phyloP scores from a whole-genome alignment of 1,139 yeast genomes.

The Hemisphaericaspora subhashii region DNA sequence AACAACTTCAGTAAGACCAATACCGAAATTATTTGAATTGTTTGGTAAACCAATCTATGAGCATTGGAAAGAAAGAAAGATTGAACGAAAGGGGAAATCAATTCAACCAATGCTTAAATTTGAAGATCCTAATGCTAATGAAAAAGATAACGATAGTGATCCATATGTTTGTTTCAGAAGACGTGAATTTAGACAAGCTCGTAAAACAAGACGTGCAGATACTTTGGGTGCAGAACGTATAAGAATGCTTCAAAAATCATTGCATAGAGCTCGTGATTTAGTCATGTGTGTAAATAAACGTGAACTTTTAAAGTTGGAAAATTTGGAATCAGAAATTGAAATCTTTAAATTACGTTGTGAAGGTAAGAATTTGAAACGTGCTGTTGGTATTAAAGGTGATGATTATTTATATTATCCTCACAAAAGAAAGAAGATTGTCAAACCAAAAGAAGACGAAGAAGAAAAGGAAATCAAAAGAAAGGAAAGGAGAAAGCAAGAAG shows the following conservation, averaged over 20 bases:
- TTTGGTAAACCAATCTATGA: slow-evolving; percentile 73
- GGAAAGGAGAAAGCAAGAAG: slow-evolving; percentile 25
- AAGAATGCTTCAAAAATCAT: slow-evolving; percentile 69
- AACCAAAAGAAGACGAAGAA: slow-evolving; percentile 39
- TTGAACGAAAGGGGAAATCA: slow-evolving; percentile 66
- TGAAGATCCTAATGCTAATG: slow-evolving; percentile 75
- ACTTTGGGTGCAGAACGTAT: slow-evolving; percentile 85
- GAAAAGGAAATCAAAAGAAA: slow-evolving; percentile 26
- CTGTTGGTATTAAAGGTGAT: slow-evolving; percentile 75
- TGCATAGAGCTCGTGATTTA: slow-evolving; percentile 74
- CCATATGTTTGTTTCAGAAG: slow-evolving; percentile 96
- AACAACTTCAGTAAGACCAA: slow-evolving; percentile 36
- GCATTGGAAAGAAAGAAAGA: slow-evolving; percentile 79
- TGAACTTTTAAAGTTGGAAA: slow-evolving; percentile 62
- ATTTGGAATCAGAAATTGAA: slow-evolving; percentile 57
- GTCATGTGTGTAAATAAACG: slow-evolving; percentile 72
- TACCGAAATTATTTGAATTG: slow-evolving; percentile 53
- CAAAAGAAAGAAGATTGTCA: slow-evolving; percentile 64
- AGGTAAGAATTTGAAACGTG: slow-evolving; percentile 72
- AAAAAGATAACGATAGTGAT: slow-evolving; percentile 85
- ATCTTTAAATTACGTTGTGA: slow-evolving; percentile 71
- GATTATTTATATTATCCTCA: slow-evolving; percentile 82
- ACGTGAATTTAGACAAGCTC: slow-evolving; percentile 91
- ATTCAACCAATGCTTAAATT: slow-evolving; percentile 76
- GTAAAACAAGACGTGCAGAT: slow-evolving; percentile 96